Evolutionary conservation across 345 rosid species (phyloP).

Genomic region (Gossypioides kirkii): DNA sequence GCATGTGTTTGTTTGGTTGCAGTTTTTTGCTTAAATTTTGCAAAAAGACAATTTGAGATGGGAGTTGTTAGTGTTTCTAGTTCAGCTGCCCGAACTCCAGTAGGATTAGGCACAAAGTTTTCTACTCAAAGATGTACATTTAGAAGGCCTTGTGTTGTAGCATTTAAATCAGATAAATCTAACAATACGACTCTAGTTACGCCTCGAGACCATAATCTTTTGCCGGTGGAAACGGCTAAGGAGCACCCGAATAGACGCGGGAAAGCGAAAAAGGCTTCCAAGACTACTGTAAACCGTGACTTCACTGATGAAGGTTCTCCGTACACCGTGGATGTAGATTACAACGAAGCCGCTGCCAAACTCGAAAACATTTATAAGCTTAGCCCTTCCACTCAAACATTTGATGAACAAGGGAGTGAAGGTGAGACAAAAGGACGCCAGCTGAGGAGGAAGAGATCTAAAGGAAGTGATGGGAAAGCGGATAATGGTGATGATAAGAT

Average conservation of each 20-base stretch:
- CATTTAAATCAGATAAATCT: constrained; percentile 63
- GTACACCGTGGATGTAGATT: constrained; percentile 51
- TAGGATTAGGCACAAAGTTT: constrained; percentile 47
- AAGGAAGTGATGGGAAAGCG: constrained; percentile 30
- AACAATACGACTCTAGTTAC: constrained; percentile 39
- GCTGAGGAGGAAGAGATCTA: constrained; percentile 39
- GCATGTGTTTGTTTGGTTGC: constrained; percentile 14
- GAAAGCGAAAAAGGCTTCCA: constrained; percentile 34
- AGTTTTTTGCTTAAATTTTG: constrained; percentile 17
- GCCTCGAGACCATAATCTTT: constrained; percentile 38
- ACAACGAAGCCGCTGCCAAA: constrained; percentile 86
- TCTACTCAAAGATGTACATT: constrained; percentile 30
- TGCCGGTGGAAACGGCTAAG: constrained; percentile 45
- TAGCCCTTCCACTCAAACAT: constrained; percentile 41
- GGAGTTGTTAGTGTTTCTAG: constrained; percentile 85
- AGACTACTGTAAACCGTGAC: constrained; percentile 25
- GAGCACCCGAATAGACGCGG: constrained; percentile 34
- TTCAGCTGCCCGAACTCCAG: constrained; percentile 66
- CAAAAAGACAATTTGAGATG: constrained; percentile 42
- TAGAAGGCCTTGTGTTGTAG: constrained; percentile 56
- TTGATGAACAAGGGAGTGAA: constrained; percentile 34
- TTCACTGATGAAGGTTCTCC: constrained; percentile 33
- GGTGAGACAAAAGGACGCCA: constrained; percentile 25
- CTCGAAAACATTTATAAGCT: constrained; percentile 80
- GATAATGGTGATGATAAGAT: constrained; percentile 14